Evolutionary conservation across 1,139 yeast genomes (phyloP).

Genomic region (Spathaspora sp.): DNA sequence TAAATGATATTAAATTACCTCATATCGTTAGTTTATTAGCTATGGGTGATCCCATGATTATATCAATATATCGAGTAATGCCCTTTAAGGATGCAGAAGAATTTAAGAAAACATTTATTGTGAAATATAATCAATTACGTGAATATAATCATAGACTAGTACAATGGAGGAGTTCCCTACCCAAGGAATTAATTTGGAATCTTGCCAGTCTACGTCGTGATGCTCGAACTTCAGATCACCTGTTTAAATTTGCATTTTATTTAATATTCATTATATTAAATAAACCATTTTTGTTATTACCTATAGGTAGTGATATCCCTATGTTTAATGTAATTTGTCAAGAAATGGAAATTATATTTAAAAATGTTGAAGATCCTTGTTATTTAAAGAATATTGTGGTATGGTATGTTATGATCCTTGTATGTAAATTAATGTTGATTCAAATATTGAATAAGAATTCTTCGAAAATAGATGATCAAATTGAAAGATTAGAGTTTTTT

Average conservation of each 20-base stretch:
- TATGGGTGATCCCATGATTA: slow-evolving; percentile 10
- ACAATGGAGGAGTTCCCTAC: slow-evolving; percentile 8
- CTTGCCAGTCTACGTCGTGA: slow-evolving; percentile 2
- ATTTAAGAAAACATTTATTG: slow-evolving; percentile 8
- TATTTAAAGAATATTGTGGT: slow-evolving; percentile 9
- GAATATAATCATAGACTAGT: slow-evolving; percentile 7
- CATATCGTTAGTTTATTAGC: slow-evolving; percentile 5
- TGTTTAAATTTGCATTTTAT: slow-evolving; percentile 11
- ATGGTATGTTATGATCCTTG: slow-evolving; percentile 8
- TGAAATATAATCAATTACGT: slow-evolving; percentile 8
- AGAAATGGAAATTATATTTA: slow-evolving; percentile 9
- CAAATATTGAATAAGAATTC: slow-evolving; percentile 3
- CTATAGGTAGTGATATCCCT: slow-evolving; percentile 6
- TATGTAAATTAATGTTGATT: slow-evolving; percentile 7
- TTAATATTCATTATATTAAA: slow-evolving; percentile 10
- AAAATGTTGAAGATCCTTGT: slow-evolving; percentile 3
- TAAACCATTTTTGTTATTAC: slow-evolving; percentile 12
- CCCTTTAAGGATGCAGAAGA: slow-evolving; percentile 10
- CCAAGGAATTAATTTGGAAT: slow-evolving; percentile 9
- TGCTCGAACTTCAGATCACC: slow-evolving; percentile 7
- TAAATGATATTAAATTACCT: slow-evolving; percentile 7
- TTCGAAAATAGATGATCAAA: slow-evolving; percentile 1
- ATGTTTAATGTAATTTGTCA: slow-evolving; percentile 8
- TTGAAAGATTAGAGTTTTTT: slow-evolving; percentile 9
- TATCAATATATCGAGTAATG: slow-evolving; percentile 9